These are phyloP conservation scores for Eucalyptus tenuipes DNA, from an alignment of 345 rosid genomes.

Conservation along the genomic window DNA sequence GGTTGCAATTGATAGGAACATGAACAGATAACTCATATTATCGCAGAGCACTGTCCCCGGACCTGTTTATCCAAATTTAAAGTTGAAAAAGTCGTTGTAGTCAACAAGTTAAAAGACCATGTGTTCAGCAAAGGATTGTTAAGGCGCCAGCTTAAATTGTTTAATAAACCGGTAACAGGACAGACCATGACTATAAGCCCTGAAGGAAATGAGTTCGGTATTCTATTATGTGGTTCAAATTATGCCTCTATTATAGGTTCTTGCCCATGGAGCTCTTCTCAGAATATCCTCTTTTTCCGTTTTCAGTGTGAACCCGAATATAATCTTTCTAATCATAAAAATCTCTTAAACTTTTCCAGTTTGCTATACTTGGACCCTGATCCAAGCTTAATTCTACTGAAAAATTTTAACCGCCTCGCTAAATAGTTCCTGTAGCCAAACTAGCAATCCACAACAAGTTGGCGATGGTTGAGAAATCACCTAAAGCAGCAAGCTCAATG, in stretches of 20 bases:
- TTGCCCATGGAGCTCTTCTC: background rate
- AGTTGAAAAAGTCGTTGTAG: background rate
- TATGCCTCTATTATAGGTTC: background rate
- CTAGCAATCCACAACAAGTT: background rate
- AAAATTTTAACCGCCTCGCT: background rate
- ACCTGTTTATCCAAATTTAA: slow-evolving; percentile 2
- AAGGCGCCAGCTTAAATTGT: background rate
- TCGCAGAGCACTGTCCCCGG: slow-evolving; percentile 41
- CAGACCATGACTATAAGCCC: background rate
- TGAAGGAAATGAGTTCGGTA: background rate
- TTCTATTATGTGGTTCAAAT: background rate
- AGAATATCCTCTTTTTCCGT: background rate
- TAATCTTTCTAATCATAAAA: background rate
- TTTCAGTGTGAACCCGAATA: background rate
- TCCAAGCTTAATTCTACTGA: background rate
- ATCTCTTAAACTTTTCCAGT: background rate
- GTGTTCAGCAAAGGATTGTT: background rate
- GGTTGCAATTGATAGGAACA: slow-evolving; percentile 43
- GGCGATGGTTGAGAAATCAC: background rate
- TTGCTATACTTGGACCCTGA: background rate
- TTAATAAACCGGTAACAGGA: background rate
- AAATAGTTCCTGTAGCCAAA: background rate
- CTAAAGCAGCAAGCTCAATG: slow-evolving; percentile 38
- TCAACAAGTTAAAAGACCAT: background rate
- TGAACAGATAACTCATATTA: slow-evolving; percentile 20